phyloP scores from a whole-genome alignment of 2,329 filamentous ascomycete species.

The Fusarium virguliforme region DNA sequence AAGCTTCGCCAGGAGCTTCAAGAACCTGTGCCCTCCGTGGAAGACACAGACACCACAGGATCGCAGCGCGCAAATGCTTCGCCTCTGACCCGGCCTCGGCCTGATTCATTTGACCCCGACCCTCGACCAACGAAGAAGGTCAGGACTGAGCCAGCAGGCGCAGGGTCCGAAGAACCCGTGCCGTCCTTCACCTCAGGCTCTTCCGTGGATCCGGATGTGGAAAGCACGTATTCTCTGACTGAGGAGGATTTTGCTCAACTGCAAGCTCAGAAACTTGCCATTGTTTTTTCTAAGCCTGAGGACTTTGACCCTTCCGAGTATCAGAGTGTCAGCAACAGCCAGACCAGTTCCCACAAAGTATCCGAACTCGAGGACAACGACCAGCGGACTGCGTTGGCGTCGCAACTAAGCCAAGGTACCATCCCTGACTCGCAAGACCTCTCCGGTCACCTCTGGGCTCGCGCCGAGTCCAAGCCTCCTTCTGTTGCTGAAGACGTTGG shows the following conservation, averaged over 20 bases:
- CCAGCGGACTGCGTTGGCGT: constrained; percentile 52
- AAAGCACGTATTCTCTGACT: constrained; percentile 36
- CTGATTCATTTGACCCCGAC: constrained; percentile 33
- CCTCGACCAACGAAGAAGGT: constrained; percentile 44
- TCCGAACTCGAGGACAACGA: constrained; percentile 58
- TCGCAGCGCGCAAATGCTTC: constrained; percentile 33
- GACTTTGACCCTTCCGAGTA: constrained; percentile 58
- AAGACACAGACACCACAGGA: constrained; percentile 2
- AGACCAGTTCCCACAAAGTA: constrained; percentile 51
- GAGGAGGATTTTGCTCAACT: constrained; percentile 25
- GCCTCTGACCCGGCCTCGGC: constrained; percentile 28
- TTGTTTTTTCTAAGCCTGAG: constrained; percentile 53
- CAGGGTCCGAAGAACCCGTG: constrained; percentile 53
- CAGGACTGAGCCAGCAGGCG: constrained; percentile 42
- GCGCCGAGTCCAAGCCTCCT: constrained; percentile 22
- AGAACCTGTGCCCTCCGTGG: constrained; percentile 1
- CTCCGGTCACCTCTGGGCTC: constrained; percentile 48
- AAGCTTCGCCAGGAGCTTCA: constrained; percentile 8
- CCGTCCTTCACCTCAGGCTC: constrained; percentile 52
- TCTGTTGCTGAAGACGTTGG: constrained; percentile 18
- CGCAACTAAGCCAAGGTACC: constrained; percentile 56
- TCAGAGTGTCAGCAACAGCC: constrained; percentile 53
- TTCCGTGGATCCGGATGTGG: constrained; percentile 45
- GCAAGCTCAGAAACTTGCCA: constrained; percentile 43
- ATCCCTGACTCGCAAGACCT: constrained; percentile 64